Evolutionary conservation across 306 rosid species (phyloP).

Genomic region (Heteromeles arbutifolia): DNA sequence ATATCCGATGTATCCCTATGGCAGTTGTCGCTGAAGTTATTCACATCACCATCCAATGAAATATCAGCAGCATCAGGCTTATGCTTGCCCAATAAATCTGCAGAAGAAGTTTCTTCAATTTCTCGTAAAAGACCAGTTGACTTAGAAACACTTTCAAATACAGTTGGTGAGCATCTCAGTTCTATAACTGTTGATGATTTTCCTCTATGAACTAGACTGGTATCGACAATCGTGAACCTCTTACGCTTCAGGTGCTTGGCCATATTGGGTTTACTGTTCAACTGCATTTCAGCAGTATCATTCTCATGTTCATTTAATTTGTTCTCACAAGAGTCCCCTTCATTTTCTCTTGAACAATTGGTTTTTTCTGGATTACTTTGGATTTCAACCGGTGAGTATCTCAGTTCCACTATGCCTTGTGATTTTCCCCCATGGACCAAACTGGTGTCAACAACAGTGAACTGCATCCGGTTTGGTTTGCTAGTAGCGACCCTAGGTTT

Average conservation of each 20-base stretch:
- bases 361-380: conserved; percentile 6
- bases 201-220: conserved; percentile 43
- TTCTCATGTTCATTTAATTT: conserved; percentile 18
- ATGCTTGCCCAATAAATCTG: conserved; percentile 8
- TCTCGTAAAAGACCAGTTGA: conserved; percentile 25
- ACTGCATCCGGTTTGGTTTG: conserved; percentile 32
- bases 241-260: conserved; percentile 22
- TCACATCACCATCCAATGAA: conserved; percentile 21
- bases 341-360: conserved; percentile 16
- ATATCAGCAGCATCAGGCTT: conserved; percentile 19
- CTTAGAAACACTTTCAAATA: conserved; percentile 30
- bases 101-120: conserved; percentile 14
- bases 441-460: conserved; percentile 50
- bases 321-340: conserved; percentile 17
- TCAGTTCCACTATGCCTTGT: conserved; percentile 38
- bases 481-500: conserved; percentile 44
- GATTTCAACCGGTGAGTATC: conserved; percentile 32
- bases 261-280: conserved; percentile 26
- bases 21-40: conserved; percentile 17
- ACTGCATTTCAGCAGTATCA: conserved; percentile 21
- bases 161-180: conserved; percentile 36
- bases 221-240: conserved; percentile 48
- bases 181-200: conserved; percentile 39
- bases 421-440: conserved; percentile 40
- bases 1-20: conserved; percentile 4